A percentile compares a stretch with the other conserved stretches of the same genome.
Conservation (phyloP, 1,139 yeast genomes). For the Chernovozyma sophiae-reginae region DNA sequence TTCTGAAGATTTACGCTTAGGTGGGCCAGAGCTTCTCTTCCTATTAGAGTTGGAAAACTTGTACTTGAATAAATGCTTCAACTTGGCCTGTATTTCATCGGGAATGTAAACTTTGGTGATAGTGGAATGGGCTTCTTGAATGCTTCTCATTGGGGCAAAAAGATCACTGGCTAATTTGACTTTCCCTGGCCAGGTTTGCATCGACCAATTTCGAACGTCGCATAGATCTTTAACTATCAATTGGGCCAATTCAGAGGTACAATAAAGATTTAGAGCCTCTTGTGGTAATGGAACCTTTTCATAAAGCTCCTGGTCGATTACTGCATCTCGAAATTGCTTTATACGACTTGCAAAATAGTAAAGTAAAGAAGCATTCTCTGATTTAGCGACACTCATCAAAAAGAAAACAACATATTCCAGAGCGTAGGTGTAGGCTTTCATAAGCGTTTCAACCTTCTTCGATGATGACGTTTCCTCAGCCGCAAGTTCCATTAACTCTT, state of each 20-base stretch:
- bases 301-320: conserved; percentile 34
- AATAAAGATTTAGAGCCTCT: conserved; percentile 46
- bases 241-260: conserved; percentile 72
- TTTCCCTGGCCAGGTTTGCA: conserved; percentile 81
- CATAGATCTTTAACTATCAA: conserved; percentile 57
- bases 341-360: conserved; percentile 76
- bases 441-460: conserved; percentile 12
- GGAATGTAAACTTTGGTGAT: conserved; percentile 49
- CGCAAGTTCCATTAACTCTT: conserved; percentile 30
- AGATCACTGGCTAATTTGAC: conserved; percentile 63
- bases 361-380: conserved; percentile 66
- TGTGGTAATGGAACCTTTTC: conserved; percentile 21
- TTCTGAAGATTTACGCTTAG: conserved; percentile 2
- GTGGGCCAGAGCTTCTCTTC: conserved; percentile 7
- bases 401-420: conserved; percentile 57
- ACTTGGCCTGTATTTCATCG: conserved; percentile 30
- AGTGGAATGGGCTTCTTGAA: conserved; percentile 41
- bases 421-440: conserved; percentile 49
- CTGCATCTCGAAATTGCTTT: conserved; percentile 70
- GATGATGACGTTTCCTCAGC: conserved; percentile 17
- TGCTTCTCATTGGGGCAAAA: conserved; percentile 51
- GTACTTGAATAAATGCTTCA: conserved; percentile 24
- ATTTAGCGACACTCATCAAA: conserved; percentile 56
- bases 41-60: conserved; percentile 14
- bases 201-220: conserved; percentile 60